Conservation (phyloP, 108 stramenopile species). For the Nitzschia palea region DNA sequence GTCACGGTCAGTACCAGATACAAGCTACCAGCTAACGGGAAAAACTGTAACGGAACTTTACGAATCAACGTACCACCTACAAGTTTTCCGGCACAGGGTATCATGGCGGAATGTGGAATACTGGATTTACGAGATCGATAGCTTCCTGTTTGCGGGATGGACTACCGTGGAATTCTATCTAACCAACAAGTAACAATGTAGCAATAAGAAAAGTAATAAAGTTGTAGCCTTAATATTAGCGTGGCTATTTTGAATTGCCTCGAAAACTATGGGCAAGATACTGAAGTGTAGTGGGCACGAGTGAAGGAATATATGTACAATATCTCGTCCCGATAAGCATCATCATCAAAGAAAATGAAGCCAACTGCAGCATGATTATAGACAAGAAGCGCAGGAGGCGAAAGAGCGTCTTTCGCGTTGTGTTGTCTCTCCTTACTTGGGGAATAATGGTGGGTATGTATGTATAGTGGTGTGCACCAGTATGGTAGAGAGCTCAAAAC, state of each 20-base stretch:
- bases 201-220: not conserved
- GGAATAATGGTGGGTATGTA: too few relatives aligned
- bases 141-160: too few relatives aligned
- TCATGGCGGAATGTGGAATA: too few relatives aligned
- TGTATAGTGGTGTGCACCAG: too few relatives aligned
- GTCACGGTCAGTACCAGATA: too few relatives aligned
- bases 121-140: too few relatives aligned
- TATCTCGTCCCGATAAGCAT: not conserved
- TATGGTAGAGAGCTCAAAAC: not conserved
- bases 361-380: slow-evolving; percentile 2
- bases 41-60: too few relatives aligned
- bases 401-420: slow-evolving; percentile 4
- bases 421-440: not conserved
- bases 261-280: not conserved
- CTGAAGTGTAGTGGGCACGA: not conserved
- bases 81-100: too few relatives aligned
- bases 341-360: not conserved
- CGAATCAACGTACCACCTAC: too few relatives aligned
- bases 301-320: not conserved
- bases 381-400: slow-evolving; percentile 6
- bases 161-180: too few relatives aligned
- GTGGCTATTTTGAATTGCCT: not conserved
- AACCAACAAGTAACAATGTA: not conserved
- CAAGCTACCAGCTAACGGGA: too few relatives aligned
- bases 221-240: not conserved